A percentile compares a stretch with the other conserved stretches of the same genome.
phyloP scores from a whole-genome alignment of 257 asterid genomes.

The Scutellaria barbata region DNA sequence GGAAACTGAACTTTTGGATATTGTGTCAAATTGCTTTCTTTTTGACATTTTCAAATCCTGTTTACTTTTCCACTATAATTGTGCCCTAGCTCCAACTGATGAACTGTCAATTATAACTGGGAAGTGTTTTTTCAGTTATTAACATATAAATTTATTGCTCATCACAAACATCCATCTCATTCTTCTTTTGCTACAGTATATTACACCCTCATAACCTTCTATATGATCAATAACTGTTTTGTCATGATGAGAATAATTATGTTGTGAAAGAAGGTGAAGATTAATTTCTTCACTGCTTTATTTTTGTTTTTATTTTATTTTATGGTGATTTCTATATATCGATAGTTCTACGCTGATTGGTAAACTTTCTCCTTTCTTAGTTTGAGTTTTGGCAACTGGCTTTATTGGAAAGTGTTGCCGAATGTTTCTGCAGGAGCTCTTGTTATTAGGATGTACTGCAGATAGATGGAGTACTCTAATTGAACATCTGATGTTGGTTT shows the following conservation, averaged over 20 bases:
- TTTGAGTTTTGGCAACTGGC: not conserved
- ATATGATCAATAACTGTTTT: not conserved
- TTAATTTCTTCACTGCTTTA: not conserved
- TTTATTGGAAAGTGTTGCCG: conserved; percentile 10
- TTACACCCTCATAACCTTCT: not conserved
- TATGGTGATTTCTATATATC: conserved; percentile 4
- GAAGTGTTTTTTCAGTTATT: not conserved
- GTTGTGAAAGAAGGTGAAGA: not conserved
- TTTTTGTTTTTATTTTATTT: not conserved
- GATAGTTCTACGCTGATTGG: not conserved
- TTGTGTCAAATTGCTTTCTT: not conserved
- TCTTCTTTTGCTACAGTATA: not conserved
- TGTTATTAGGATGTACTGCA: conserved; percentile 64
- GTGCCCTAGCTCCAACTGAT: not conserved
- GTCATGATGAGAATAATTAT: not conserved
- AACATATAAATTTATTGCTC: not conserved
- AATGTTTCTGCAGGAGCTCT: conserved; percentile 61
- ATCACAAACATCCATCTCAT: not conserved
- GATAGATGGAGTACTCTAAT: conserved; percentile 64
- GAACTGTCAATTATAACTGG: not conserved
- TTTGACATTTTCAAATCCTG: not conserved
- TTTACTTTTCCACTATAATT: not conserved
- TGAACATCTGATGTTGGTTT: conserved; percentile 57
- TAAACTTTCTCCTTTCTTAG: conserved; percentile 10
- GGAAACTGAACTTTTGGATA: not conserved